phyloP scores from a whole-genome alignment of 108 stramenopile species.

The Cylindrotheca closterium region DNA sequence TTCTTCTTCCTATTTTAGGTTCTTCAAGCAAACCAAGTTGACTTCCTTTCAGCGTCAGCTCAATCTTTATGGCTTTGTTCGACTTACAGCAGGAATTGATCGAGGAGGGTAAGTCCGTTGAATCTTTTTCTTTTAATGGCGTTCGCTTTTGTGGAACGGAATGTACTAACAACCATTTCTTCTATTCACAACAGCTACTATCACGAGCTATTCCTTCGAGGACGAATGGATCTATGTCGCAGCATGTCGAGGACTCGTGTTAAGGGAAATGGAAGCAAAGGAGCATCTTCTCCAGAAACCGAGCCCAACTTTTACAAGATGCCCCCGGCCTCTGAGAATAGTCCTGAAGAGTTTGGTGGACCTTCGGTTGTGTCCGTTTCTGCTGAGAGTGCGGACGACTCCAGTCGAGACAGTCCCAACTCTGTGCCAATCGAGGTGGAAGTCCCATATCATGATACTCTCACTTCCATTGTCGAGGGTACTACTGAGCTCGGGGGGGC shows the following conservation, averaged over 20 bases:
- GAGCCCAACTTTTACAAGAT: constrained; percentile 52
- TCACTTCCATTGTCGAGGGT: background rate
- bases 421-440: background rate
- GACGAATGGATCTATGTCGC: constrained; percentile 41
- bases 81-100: constrained; percentile 40
- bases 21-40: constrained; percentile 28
- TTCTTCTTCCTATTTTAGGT: constrained; percentile 7
- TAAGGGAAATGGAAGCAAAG: constrained; percentile 50
- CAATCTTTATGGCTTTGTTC: constrained; percentile 48
- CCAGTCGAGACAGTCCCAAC: background rate
- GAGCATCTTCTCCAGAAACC: constrained; percentile 34
- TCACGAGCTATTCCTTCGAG: constrained; percentile 73
- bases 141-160: background rate
- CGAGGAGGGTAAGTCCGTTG: constrained; percentile 26
- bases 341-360: background rate
- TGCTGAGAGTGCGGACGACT: background rate
- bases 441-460: background rate
- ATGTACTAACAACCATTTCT: constrained; percentile 1
- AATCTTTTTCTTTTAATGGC: background rate
- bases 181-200: constrained; percentile 53
- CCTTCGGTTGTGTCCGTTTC: background rate
- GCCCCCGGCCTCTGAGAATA: constrained; percentile 18
- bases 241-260: constrained; percentile 58
- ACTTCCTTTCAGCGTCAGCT: constrained; percentile 37
- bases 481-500: background rate